phyloP scores from a whole-genome alignment of 1,284 basidiomycete genomes.

The Pseudozyma tsukubaensis region DNA sequence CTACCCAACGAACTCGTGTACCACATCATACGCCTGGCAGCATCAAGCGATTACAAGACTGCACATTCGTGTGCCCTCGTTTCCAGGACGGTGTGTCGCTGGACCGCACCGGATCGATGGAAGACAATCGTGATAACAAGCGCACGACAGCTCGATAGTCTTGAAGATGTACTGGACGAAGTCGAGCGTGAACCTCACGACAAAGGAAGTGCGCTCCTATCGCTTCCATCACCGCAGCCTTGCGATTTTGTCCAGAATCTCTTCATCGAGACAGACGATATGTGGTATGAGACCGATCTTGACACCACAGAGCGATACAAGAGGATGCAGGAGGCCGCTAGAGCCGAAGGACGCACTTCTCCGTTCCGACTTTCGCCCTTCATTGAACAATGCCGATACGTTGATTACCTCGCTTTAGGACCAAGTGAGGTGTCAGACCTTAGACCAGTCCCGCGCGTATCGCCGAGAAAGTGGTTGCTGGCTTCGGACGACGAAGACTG shows the following conservation, averaged over 20 bases:
- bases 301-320: no score
- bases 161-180: neutral
- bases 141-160: conserved; percentile 1
- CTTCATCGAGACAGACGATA: conserved; percentile 37
- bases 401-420: conserved; percentile 30
- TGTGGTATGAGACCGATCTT: neutral
- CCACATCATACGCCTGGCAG: conserved; percentile 41
- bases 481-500: conserved; percentile 6
- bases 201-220: neutral
- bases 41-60: conserved; percentile 29
- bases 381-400: conserved; percentile 13
- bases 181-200: neutral
- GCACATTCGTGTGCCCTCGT: conserved; percentile 50
- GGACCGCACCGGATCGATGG: conserved; percentile 49
- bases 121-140: conserved; percentile 33
- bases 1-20: conserved; percentile 42
- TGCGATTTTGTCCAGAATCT: conserved; percentile 34
- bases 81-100: conserved; percentile 44
- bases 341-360: no score
- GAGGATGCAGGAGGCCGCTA: no score
- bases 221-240: conserved; percentile 17
- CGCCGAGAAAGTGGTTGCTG: conserved; percentile 13
- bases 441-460: neutral
- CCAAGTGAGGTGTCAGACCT: neutral
- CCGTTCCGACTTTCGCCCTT: neutral